These are phyloP conservation scores for Pyrenophora tritici-repentis DNA, from an alignment of 2,329 filamentous ascomycete species.

Conservation along the genomic window DNA sequence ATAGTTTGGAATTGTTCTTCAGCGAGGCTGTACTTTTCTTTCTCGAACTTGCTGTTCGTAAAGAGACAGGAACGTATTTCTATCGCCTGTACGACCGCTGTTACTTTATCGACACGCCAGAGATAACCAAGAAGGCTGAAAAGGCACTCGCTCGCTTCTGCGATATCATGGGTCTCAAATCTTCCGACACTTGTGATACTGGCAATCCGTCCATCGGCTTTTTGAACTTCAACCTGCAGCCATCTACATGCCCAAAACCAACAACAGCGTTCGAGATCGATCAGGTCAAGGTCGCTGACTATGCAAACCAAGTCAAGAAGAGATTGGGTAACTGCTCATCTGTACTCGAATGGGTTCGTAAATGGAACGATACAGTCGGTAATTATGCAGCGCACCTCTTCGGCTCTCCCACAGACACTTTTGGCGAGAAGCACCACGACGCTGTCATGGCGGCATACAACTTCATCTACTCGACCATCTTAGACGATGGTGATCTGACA, in stretches of 20 bases:
- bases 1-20: slow-evolving; percentile 32
- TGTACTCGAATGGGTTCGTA: slow-evolving; percentile 33
- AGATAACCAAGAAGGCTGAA: slow-evolving; percentile 13
- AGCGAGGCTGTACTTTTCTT: slow-evolving; percentile 37
- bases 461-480: slow-evolving; percentile 28
- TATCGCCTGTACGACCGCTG: slow-evolving; percentile 32
- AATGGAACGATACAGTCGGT: slow-evolving; percentile 35
- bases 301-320: slow-evolving; percentile 28
- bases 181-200: not conserved
- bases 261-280: slow-evolving; percentile 13
- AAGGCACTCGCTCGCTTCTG: slow-evolving; percentile 21
- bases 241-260: not conserved
- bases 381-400: slow-evolving; percentile 34
- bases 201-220: slow-evolving; percentile 22
- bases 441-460: slow-evolving; percentile 30
- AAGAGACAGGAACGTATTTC: slow-evolving; percentile 23
- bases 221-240: slow-evolving; percentile 5
- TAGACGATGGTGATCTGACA: slow-evolving; percentile 27
- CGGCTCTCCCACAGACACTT: slow-evolving; percentile 32
- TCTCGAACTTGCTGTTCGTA: slow-evolving; percentile 29
- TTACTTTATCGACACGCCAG: slow-evolving; percentile 29
- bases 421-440: slow-evolving; percentile 32
- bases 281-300: slow-evolving; percentile 15
- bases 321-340: slow-evolving; percentile 24
- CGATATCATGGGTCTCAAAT: slow-evolving; percentile 20